A percentile compares a stretch with the other conserved stretches of the same genome.
phyloP scores from a whole-genome alignment of 176 grass and related monocot species.

The Themeda triandra region DNA sequence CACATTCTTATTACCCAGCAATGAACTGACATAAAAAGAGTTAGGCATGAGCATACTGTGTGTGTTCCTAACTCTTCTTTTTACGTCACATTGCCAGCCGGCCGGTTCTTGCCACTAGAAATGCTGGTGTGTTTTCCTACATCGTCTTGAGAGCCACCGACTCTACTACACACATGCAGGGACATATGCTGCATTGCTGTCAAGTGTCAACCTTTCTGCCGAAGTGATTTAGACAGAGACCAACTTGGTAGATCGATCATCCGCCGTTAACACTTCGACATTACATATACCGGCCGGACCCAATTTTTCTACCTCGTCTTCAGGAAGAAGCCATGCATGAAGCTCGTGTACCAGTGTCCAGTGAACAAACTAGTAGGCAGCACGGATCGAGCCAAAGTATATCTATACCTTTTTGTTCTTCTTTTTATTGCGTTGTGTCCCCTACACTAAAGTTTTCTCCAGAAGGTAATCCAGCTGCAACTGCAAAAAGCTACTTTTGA shows the following conservation, averaged over 20 bases:
- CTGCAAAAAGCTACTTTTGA: constrained; percentile 1
- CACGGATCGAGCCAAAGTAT: neutral
- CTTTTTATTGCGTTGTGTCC: neutral
- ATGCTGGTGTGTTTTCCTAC: neutral
- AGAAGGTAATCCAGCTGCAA: constrained; percentile 1
- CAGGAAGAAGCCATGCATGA: constrained; percentile 11
- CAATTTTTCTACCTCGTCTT: neutral
- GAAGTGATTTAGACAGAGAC: constrained; percentile 27
- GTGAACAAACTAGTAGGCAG: neutral
- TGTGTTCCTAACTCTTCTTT: too few species aligned
- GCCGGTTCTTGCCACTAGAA: neutral
- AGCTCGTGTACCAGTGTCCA: neutral
- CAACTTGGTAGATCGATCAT: constrained; percentile 10
- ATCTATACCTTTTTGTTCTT: neutral
- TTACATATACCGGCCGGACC: neutral
- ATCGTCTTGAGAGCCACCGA: constrained; percentile 3
- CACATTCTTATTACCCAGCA: too few species aligned
- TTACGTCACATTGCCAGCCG: neutral
- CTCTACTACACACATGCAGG: constrained; percentile 4
- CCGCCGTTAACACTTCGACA: constrained; percentile 18
- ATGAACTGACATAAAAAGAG: too few species aligned
- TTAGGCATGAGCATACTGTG: neutral
- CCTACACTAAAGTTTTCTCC: neutral
- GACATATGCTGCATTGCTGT: neutral
- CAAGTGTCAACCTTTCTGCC: constrained; percentile 23